Base-by-base conservation (phyloP, 495 filamentous ascomycete genomes). In the Penicillium waksmanii region DNA sequence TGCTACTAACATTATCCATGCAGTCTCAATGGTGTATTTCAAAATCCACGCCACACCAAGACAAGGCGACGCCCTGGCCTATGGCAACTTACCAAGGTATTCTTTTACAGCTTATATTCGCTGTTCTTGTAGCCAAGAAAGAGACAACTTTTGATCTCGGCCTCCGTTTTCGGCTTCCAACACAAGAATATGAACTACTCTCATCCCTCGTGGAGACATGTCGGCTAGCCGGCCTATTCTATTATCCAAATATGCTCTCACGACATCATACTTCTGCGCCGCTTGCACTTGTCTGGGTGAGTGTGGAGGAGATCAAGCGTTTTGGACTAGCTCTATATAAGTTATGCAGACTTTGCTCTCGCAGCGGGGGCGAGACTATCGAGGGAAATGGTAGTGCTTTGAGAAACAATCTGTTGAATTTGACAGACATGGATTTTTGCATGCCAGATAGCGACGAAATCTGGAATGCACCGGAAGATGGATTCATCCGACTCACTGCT, bases 291-390 rank as follows among this genome's bases (percentile, higher is more conserved):
- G 33, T 68, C 12, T 68, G 55, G 44, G 63, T 68, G 35, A 53
- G 35, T 21, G 60, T 66, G 31, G 63, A 68, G 51, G 66, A 68
- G 51, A 61, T 51, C 31, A 68, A 68, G 51, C 53, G 66, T 21
- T 68, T 68, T 27, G 56, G 59, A 36, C 35, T 68, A 11, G 60
- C 66, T 1, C 60, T 68, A 1, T 68, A 68, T 51, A 68, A 68
- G 34, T 19, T 63, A 3, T 63, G 59, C 21, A 57, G 58, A 18
- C 44, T 60, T 15, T 52, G 17, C 2, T 51, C 18, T n/a, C 21
- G 9, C 48, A 12, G 46, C 31, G 15, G 12, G 15, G 36, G 15
- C 11, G 12, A 4, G 4, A 40, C 36, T n/a, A 40, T 40, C 10
- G 12, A n/a, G 0, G 10, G 10, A 40, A 5, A 15, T 40, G 15